Conservation (phyloP, 1,284 basidiomycete species). For the Microbotryum scabiosae region DNA sequence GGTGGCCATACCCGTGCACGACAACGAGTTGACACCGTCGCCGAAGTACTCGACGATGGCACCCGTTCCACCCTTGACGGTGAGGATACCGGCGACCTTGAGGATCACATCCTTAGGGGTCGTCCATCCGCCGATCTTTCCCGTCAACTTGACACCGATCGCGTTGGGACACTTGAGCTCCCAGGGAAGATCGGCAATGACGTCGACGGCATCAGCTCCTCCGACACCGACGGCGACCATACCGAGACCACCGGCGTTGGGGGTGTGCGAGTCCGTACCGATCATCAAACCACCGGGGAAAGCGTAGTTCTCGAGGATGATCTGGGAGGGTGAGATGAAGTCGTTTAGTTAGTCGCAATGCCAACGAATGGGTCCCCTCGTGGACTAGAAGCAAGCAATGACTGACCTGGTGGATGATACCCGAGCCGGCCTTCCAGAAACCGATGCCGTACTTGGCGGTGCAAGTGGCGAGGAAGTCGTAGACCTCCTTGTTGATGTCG, state of each 20-base stretch:
- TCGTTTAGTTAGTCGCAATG: neutral
- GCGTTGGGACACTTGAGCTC: slow-evolving; percentile 99
- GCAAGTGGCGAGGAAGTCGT: slow-evolving; percentile 96
- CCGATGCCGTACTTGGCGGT: slow-evolving; percentile 98
- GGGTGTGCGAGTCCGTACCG: slow-evolving; percentile 98
- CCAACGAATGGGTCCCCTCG: neutral
- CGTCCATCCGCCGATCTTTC: slow-evolving; percentile 94
- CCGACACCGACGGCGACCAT: slow-evolving; percentile 99
- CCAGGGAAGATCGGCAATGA: slow-evolving; percentile 96
- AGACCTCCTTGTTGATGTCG: slow-evolving; percentile 96
- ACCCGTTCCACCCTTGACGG: slow-evolving; percentile 95
- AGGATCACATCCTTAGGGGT: slow-evolving; percentile 96
- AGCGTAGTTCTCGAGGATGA: slow-evolving; percentile 97
- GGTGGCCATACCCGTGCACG: slow-evolving; percentile 98
- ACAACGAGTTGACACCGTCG: slow-evolving; percentile 88
- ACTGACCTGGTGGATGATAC: slow-evolving; percentile 51
- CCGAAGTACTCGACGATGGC: slow-evolving; percentile 94
- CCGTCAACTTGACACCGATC: slow-evolving; percentile 93
- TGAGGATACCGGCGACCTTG: slow-evolving; percentile 93
- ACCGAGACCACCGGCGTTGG: slow-evolving; percentile 96
- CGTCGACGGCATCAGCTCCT: slow-evolving; percentile 98
- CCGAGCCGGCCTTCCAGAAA: slow-evolving; percentile 99
- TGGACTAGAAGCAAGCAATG: neutral
- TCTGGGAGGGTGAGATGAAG: slow-evolving; percentile 51
- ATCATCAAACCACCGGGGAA: slow-evolving; percentile 99